Base-by-base conservation (phyloP, 352 stramenopile genomes). In the Pythium vanterpoolii region DNA sequence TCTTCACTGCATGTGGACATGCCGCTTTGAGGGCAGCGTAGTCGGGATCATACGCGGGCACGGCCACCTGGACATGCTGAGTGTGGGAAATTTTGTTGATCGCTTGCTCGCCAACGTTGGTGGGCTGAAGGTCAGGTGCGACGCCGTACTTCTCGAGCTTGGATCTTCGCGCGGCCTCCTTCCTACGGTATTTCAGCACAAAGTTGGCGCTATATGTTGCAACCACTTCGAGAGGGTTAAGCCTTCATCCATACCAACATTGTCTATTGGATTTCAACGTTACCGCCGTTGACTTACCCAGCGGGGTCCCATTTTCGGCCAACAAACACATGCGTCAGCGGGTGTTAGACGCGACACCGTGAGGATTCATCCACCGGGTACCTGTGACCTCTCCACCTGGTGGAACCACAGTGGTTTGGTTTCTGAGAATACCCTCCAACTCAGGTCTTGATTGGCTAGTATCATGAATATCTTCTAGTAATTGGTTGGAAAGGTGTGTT, bases 141-240 rank as follows among this genome's bases (percentile, higher is more conserved):
- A 69, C 69, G 51, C 79, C 82, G 50, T 94, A 94, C 48, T 94
- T 94, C 64, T 90, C 60, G 27, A 94, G 74, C 56, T 87, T 90
- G 27, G 73, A 77, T 44, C 77, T 85, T 38, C 92, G 52, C 62
- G 73, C 71, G 4, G 68, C 61, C 72, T 92, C 80, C 0, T 81
- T 79, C 18, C 79, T 76, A 5, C 60, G 55, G 52, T 87, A 94
- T 64, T 87, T 87, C 39, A 68, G 69, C 56, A 86, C 71, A 58
- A 94, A 92, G 62, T 90, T 78, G 18, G 69, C 67, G 21, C 83
- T 91, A 52, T 14, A 36, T 46, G 23, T 42, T 30, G 16, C 56
- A 53, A n/a, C n/a, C n/a, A n/a, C n/a, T n/a, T n/a, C n/a, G n/a
- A n/a, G n/a, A n/a, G n/a, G n/a, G n/a, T n/a, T n/a, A n/a, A n/a